Base-by-base conservation (phyloP, 176 grass and related monocot species). In the Lolium multiflorum region DNA sequence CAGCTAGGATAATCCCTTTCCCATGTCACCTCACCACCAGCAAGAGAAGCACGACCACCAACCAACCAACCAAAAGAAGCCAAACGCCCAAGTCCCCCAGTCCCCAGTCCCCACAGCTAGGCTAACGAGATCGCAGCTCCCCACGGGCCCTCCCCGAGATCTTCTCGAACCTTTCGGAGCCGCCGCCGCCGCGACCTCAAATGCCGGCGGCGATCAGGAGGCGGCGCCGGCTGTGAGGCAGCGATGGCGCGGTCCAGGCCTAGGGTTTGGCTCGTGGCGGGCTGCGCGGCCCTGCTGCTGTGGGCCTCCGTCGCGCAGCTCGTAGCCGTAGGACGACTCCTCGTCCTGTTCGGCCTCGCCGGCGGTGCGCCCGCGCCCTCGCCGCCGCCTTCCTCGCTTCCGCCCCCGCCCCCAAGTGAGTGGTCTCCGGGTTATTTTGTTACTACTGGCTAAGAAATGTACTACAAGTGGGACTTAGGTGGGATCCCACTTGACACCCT, bases 221-320 rank as follows among this genome's bases (percentile, higher is more conserved):
- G 67, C 38, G 80, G 80, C 63, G 58, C 37, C 57, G 75, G 48
- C 22, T 58, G 48, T 91, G 12, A 91, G 85, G 85, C 11, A 3
- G 74, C 76, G 47, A 94, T 94, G 90, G 87, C 77, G 80, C 76
- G 95, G 85, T 87, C 83, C 74, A 88, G 77, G 88, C 71, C 88
- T 71, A 91, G 92, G 90, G 86, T 89, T 74, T 94, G 83, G 86
- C 88, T 97, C 84, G 9, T 94, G 59, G 86, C 92, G 71, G 90
- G 14, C 65, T 97, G 90, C 77, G 83, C 64, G 41, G 90, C 70
- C n/a, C 83, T 97, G 56, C 77, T 97, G 58, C 44, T 97, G 66
- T 97, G 92, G 92, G 90, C 90, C 58, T 94, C 81, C 81, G 60
- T 97, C 77, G 85, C 76, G 57, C 92, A 94, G 90, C 88, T 97